Conservation (phyloP, 805 yeast genomes). For the Saccharomycopsis amapae region DNA sequence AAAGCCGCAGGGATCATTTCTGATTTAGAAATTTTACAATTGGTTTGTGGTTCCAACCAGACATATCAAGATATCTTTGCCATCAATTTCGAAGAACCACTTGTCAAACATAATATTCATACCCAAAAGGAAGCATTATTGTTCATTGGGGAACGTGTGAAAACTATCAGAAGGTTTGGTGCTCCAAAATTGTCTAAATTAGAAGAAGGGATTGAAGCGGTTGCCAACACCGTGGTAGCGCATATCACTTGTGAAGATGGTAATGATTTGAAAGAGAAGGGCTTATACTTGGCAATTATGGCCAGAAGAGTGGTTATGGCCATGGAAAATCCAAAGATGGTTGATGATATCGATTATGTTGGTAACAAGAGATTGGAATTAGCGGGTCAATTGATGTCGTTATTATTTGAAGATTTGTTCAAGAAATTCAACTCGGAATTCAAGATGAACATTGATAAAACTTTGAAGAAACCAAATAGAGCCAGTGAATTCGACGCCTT, state of each 20-base stretch:
- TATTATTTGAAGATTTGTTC: constrained; percentile 92
- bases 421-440: constrained; percentile 93
- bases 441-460: constrained; percentile 90
- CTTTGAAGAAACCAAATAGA: constrained; percentile 86
- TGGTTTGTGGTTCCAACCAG: constrained; percentile 87
- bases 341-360: constrained; percentile 98
- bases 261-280: constrained; percentile 87
- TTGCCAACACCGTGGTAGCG: constrained; percentile 93
- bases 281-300: constrained; percentile 91
- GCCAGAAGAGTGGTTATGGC: constrained; percentile 94
- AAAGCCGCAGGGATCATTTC: constrained; percentile 94
- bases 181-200: constrained; percentile 69
- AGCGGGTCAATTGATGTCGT: constrained; percentile 95
- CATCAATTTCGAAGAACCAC: constrained; percentile 89
- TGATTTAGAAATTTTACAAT: constrained; percentile 86
- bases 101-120: constrained; percentile 71
- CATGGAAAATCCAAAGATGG: constrained; percentile 86
- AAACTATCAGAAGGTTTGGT: constrained; percentile 82
- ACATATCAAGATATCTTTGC: constrained; percentile 89
- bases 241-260: constrained; percentile 76
- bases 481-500: constrained; percentile 94
- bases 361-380: constrained; percentile 96
- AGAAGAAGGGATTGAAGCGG: constrained; percentile 95
- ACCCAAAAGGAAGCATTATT: constrained; percentile 93
- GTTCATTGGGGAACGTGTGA: constrained; percentile 84